Evolutionary conservation across 75 land plant species (phyloP), one percentile per base, ranked within the genome.

Genomic region (Selaginella tamariscina): DNA sequence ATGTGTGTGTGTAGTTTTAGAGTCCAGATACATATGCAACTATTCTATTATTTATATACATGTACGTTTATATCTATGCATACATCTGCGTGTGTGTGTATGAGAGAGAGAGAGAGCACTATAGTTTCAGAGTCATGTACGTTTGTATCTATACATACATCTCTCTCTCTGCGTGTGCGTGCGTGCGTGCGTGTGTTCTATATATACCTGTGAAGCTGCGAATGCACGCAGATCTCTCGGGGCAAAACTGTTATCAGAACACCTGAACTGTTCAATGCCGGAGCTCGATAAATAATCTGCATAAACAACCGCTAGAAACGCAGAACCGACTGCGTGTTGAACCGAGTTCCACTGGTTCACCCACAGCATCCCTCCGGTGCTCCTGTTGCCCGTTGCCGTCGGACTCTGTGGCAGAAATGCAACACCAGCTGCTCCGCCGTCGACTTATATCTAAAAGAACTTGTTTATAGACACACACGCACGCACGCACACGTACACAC

Each of bases 131-230:
- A n/a, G n/a, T n/a, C n/a, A n/a, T n/a, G n/a, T n/a, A n/a, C n/a
- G n/a, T n/a, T n/a, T n/a, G n/a, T n/a, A n/a, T n/a, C n/a, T n/a
- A n/a, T n/a, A n/a, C n/a, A n/a, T n/a, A n/a, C n/a, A n/a, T n/a
- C n/a, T n/a, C n/a, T n/a, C n/a, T n/a, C n/a, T n/a, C n/a, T n/a
- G n/a, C n/a, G n/a, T n/a, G n/a, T n/a, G n/a, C n/a, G n/a, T n/a
- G n/a, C n/a, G n/a, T n/a, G n/a, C n/a, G n/a, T n/a, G n/a, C n/a
- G n/a, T n/a, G n/a, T n/a, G n/a, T n/a, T n/a, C n/a, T n/a, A n/a
- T n/a, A n/a, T n/a, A n/a, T 57, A 93, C 98, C 91, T 93, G 98
- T 55, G 86, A 80, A 55, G 70, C 68, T 1, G 98, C 96, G 72
- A 93, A 93, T 0, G 67, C 68, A 2, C 91, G 90, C 13, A 93